Conservation (phyloP, 1,284 basidiomycete species). For the Papiliotrema laurentii region DNA sequence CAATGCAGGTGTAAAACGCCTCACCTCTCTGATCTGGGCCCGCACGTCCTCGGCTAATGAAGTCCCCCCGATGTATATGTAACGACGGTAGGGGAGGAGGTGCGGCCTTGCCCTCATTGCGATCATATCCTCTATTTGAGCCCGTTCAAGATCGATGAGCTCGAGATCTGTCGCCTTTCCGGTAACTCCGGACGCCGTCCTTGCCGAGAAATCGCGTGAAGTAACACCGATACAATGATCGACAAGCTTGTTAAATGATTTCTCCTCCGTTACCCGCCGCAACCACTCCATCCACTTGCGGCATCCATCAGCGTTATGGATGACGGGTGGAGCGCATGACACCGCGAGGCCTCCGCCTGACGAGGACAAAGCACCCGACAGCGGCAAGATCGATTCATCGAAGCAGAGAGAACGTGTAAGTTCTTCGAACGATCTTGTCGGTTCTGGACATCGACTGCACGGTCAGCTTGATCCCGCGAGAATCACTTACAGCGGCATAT, state of each 20-base stretch:
- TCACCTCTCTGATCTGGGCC: slow-evolving; percentile 15
- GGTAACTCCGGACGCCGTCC: neutral
- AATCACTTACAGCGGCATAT: slow-evolving; percentile 8
- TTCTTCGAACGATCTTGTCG: slow-evolving; percentile 15
- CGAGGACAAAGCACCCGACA: slow-evolving; percentile 14
- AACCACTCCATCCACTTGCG: slow-evolving; percentile 28
- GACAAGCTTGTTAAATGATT: slow-evolving; percentile 17
- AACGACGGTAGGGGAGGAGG: slow-evolving; percentile 28
- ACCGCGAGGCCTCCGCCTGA: slow-evolving; percentile 27
- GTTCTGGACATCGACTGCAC: slow-evolving; percentile 27
- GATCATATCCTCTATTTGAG: slow-evolving; percentile 23
- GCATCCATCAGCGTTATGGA: slow-evolving; percentile 13
- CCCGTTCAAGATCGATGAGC: slow-evolving; percentile 16
- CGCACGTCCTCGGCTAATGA: slow-evolving; percentile 6
- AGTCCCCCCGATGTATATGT: slow-evolving; percentile 27
- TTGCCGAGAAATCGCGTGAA: slow-evolving; percentile 1
- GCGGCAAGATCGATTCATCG: slow-evolving; percentile 18
- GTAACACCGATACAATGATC: slow-evolving; percentile 12
- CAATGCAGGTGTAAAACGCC: slow-evolving; percentile 2
- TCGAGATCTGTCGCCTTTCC: slow-evolving; percentile 1
- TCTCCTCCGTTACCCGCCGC: slow-evolving; percentile 5
- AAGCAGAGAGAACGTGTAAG: slow-evolving; percentile 21
- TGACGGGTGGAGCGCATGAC: slow-evolving; percentile 21
- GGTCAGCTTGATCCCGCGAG: neutral
- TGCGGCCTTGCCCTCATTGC: slow-evolving; percentile 27